Base-by-base conservation (phyloP, 1,139 yeast genomes). In the Diutina catenulata region DNA sequence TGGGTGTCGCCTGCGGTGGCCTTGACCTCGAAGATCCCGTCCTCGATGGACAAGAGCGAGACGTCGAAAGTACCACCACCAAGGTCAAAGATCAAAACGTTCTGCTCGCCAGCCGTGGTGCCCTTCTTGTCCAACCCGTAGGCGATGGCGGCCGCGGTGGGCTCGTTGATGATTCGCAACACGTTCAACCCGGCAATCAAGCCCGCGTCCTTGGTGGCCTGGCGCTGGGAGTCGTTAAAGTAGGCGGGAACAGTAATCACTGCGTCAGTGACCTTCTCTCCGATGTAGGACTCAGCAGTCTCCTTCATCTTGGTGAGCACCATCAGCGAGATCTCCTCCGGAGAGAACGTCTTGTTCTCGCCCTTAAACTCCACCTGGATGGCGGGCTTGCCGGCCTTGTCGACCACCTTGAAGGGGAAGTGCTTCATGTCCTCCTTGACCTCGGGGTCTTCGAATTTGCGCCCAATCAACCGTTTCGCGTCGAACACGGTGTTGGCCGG, bases 141-240 rank as follows among this genome's bases (percentile, higher is more conserved):
- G 44, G 97, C 97, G 61, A 88, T 86, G 42, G 96, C 96, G 44
- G 97, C 96, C 38, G 97, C 97, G 41, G 96, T 88, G 47, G 97
- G 97, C 70, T 88, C 97, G 61, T 88, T 88, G 50, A 88, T 94
- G 57, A 88, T 87, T 70, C 96, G 80, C 57, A 87, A 74, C 43
- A 88, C 94, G 54, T 82, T 86, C 57, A 88, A 75, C 51, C 97
- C 96, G 37, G 96, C 94, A 70, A 88, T 87, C 44, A 84, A 74
- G 69, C 96, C 97, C 39, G 97, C 96, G 62, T 87, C 95, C 70
- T 88, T 87, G 47, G 97, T 88, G 45, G 97, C 96, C 64, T 88
- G 96, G 71, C 96, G 81, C 69, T 88, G 97, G 42, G 97, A 94
- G 64, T 88, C 96, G 62, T 88, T 91, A 70, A 88, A 88, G 68